Base-by-base conservation (phyloP, 2,329 filamentous ascomycete genomes). In the Bretziella fagacearum region DNA sequence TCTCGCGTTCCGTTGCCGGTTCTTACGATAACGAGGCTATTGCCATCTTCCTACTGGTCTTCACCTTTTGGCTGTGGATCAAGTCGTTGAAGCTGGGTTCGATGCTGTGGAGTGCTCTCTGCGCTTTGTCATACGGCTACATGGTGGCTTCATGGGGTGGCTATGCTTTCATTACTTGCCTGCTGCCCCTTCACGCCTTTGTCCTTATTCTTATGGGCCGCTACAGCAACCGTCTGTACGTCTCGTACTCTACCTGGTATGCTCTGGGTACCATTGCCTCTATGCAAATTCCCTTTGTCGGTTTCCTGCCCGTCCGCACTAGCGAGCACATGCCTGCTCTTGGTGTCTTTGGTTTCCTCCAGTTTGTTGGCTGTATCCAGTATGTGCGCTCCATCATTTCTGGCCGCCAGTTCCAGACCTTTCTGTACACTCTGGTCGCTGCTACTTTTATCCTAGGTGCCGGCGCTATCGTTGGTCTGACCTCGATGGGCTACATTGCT, bases 71-170 rank as follows among this genome's bases (percentile, higher is more conserved):
- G 66, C 76, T 98, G 46, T 98, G 91, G 91, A 94, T 98, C 67
- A 96, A 96, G 73, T 85, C 91, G 17, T 73, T 98, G 55, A 98
- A 98, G 71, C 75, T 86, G 50, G 91, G 91, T 22, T 96, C 91
- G 44, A 86, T 93, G 62, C 83, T 95, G 64, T 98, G 89, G 89
- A 89, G 86, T 56, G 87, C 84, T 30, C 70, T 95, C 53, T 91
- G 87, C 56, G 91, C 91, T 36, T 72, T 98, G 47, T 96, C 93
- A 67, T 98, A 98, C 65, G 91, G 91, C 59, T 98, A 98, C 77
- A 98, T 98, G 91, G 91, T 98, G 54, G 91, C 89, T 42, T 93
- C 93, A 15, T 98, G 91, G 91, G 91, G 91, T 72, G 91, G 91
- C 60, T 98, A 98, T 63, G 91, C 94, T 58, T 98, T 98, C 74